Evolutionary conservation across 345 rosid genomes (phyloP).

Genomic region (Camelina neglecta): DNA sequence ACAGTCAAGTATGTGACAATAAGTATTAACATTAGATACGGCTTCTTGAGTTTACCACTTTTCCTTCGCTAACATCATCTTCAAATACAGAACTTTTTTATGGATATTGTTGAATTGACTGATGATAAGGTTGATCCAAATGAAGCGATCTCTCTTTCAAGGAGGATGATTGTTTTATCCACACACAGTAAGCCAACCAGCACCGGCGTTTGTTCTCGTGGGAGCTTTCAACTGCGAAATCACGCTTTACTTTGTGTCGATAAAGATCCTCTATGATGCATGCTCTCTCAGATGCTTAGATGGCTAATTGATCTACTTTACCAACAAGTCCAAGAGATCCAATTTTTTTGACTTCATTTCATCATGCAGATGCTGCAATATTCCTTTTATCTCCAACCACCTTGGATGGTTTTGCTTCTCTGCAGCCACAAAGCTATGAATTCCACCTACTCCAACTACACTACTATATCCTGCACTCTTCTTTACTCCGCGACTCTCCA

Average conservation of each 20-base stretch:
- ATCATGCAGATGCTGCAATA: slow-evolving; percentile 37
- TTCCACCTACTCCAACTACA: slow-evolving; percentile 49
- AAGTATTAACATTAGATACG: no score
- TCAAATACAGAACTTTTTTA: not conserved
- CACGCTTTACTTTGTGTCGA: not conserved
- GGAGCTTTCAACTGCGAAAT: not conserved
- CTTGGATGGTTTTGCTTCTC: slow-evolving; percentile 52
- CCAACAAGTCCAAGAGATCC: slow-evolving; percentile 5
- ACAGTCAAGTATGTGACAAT: not conserved
- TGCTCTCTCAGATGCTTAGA: not conserved
- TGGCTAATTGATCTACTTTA: slow-evolving; percentile 14
- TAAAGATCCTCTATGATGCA: not conserved
- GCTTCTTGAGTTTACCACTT: not conserved
- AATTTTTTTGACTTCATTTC: slow-evolving; percentile 48
- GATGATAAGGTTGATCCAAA: not conserved
- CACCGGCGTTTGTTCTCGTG: not conserved
- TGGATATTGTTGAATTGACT: not conserved
- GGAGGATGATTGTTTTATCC: not conserved
- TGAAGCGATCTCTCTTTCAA: not conserved
- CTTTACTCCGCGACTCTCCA: slow-evolving; percentile 57
- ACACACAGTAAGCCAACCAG: not conserved
- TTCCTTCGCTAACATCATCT: not conserved
- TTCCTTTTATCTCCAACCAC: slow-evolving; percentile 46
- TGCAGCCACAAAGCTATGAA: slow-evolving; percentile 55
- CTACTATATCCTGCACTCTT: slow-evolving; percentile 60